Evolutionary conservation across 2,329 filamentous ascomycete species (phyloP), one percentile per base, ranked within the genome.

Genomic region (Grosmannia serpens): DNA sequence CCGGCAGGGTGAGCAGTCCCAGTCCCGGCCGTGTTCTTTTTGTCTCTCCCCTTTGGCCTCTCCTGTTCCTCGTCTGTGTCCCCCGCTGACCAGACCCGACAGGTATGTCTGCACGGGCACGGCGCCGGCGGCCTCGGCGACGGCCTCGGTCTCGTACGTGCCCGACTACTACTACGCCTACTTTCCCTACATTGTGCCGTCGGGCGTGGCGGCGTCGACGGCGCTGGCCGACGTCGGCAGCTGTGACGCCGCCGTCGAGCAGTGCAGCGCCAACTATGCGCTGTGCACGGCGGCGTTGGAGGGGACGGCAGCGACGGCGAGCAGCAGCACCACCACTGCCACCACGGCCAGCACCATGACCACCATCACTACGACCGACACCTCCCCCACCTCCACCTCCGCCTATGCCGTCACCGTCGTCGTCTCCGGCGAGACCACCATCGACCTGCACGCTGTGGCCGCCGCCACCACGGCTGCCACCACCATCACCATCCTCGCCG

Each of bases 71-170:
- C n/a, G n/a, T n/a, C n/a, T n/a, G n/a, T n/a, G 33, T 13, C 33
- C 7, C 33, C 33, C 31, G 6, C 54, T 33, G 10, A 55, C 24
- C 7, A 22, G n/a, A n/a, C n/a, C n/a, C n/a, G 2, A 41, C 60
- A 81, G 79, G 57, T 77, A 75, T 35, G 73, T 81, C 24, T 83
- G 80, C 64, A 83, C 80, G n/a, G 80, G 80, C 54, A 75, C 74
- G 33, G 79, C 77, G n/a, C 75, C 77, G 2, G 66, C 68, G 20
- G 69, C 62, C 6, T 71, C 74, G 2, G 67, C 72, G 11, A 69
- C 69, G 15, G 66, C 68, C 33, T 68, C 70, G 24, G 71, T 72
- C 24, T 80, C 80, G 38, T 82, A 75, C 65, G 80, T 85, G 22
- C 69, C 75, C 49, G 85, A 85, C 66, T 64, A 71, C 29, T 84